Conservation (phyloP, 495 filamentous ascomycete genomes). For the Aspergillus kassunensis region DNA sequence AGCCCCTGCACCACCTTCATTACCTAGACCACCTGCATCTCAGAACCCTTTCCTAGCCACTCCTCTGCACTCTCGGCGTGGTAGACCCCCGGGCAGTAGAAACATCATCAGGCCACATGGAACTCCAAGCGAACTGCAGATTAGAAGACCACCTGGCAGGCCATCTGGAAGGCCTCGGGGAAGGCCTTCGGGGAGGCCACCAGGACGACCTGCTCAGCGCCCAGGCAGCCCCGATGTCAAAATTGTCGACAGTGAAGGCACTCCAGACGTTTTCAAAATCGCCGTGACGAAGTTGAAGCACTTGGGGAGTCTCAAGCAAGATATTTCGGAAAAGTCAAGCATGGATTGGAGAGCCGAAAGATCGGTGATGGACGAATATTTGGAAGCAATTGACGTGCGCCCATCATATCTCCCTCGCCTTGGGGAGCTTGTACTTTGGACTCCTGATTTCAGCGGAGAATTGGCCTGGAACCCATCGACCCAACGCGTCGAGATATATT, state of each 20-base stretch:
- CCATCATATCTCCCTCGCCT: slow-evolving; percentile 51
- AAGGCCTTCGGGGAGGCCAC: slow-evolving; percentile 2
- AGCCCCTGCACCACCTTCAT: too few species aligned
- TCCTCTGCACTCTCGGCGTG: too few species aligned
- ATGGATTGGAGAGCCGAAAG: slow-evolving; percentile 53
- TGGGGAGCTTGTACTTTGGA: slow-evolving; percentile 58
- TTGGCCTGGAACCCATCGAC: slow-evolving; percentile 31
- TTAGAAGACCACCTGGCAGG: slow-evolving; percentile 10
- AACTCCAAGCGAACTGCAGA: neutral
- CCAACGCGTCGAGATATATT: slow-evolving; percentile 30
- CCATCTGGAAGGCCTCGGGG: slow-evolving; percentile 13
- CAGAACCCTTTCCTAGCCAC: too few species aligned
- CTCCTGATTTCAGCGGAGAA: slow-evolving; percentile 31
- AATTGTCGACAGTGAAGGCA: slow-evolving; percentile 35
- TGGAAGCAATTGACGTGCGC: slow-evolving; percentile 36
- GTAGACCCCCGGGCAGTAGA: slow-evolving; percentile 11
- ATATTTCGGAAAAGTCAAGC: slow-evolving; percentile 43
- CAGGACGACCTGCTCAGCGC: neutral
- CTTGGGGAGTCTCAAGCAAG: slow-evolving; percentile 34
- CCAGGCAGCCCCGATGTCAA: slow-evolving; percentile 12
- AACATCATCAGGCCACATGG: neutral
- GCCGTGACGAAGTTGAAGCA: slow-evolving; percentile 47
- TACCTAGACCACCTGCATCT: too few species aligned
- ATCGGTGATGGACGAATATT: slow-evolving; percentile 29
- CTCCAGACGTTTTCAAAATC: slow-evolving; percentile 48